phyloP scores from a whole-genome alignment of 176 grass and related monocot genomes.

The Thalia dealbata region DNA sequence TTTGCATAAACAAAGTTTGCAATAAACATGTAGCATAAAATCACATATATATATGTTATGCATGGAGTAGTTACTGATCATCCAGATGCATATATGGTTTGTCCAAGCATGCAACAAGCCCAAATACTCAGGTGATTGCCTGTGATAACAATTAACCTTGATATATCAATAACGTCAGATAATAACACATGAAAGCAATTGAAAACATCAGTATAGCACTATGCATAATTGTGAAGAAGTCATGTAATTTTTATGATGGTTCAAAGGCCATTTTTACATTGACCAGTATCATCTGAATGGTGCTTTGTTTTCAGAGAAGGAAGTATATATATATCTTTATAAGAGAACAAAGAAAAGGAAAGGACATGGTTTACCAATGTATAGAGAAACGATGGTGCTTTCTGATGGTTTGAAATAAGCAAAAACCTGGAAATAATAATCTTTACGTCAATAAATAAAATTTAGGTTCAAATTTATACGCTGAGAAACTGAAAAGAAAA shows the following conservation, averaged over 20 bases:
- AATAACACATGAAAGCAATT: too few relatives aligned
- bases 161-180: not conserved
- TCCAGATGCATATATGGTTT: too few relatives aligned
- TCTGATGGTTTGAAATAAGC: conserved; percentile 48
- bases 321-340: too few relatives aligned
- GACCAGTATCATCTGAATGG: not conserved
- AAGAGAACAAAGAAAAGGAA: not conserved
- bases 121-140: too few relatives aligned
- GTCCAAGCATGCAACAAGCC: too few relatives aligned
- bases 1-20: too few relatives aligned
- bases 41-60: too few relatives aligned
- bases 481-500: not conserved
- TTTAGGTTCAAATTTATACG: not conserved
- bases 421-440: conserved; percentile 49
- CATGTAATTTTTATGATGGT: not conserved
- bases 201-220: too few relatives aligned
- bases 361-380: conserved; percentile 46
- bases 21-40: too few relatives aligned
- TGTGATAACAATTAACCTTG: too few relatives aligned
- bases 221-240: not conserved
- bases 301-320: not conserved
- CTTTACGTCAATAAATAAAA: not conserved
- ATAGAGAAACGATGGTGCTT: conserved; percentile 52
- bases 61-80: too few relatives aligned
- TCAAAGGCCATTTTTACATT: too few relatives aligned